Conservation (phyloP, 1,139 yeast genomes). For the Lodderomyces parapsilosis region DNA sequence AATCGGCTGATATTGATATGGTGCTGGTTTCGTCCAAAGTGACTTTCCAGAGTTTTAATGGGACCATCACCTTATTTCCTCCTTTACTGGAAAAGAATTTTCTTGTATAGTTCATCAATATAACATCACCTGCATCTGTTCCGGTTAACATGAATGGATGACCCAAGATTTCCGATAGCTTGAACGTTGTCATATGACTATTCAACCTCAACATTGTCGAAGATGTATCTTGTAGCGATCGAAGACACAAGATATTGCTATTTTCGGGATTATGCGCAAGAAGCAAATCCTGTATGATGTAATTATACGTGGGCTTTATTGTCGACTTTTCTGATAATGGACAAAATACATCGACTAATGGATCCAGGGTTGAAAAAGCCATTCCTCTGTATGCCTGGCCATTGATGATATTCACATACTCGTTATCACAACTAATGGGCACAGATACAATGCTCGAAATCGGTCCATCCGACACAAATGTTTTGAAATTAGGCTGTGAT, state of each 20-base stretch:
- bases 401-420: slow-evolving; percentile 38
- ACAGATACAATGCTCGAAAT: slow-evolving; percentile 36
- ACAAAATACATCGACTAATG: slow-evolving; percentile 29
- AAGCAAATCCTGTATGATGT: slow-evolving; percentile 24
- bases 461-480: slow-evolving; percentile 50
- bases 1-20: slow-evolving; percentile 25
- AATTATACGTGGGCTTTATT: slow-evolving; percentile 29
- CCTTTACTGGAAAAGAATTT: slow-evolving; percentile 35
- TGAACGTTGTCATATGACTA: slow-evolving; percentile 27
- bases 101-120: slow-evolving; percentile 35
- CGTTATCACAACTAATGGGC: slow-evolving; percentile 30
- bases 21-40: slow-evolving; percentile 7
- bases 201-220: slow-evolving; percentile 31
- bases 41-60: slow-evolving; percentile 39
- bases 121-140: slow-evolving; percentile 58
- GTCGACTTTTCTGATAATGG: slow-evolving; percentile 21
- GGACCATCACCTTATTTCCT: slow-evolving; percentile 29
- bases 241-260: slow-evolving; percentile 26
- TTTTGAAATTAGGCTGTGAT: slow-evolving; percentile 46
- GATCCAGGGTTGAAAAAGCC: slow-evolving; percentile 42
- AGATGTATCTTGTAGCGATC: slow-evolving; percentile 38
- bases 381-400: slow-evolving; percentile 48
- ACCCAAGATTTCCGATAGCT: slow-evolving; percentile 32
- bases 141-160: slow-evolving; percentile 69
- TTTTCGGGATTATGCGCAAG: slow-evolving; percentile 30